Conservation (phyloP, 176 grass and related monocot genomes). For the Puya raimondii region DNA sequence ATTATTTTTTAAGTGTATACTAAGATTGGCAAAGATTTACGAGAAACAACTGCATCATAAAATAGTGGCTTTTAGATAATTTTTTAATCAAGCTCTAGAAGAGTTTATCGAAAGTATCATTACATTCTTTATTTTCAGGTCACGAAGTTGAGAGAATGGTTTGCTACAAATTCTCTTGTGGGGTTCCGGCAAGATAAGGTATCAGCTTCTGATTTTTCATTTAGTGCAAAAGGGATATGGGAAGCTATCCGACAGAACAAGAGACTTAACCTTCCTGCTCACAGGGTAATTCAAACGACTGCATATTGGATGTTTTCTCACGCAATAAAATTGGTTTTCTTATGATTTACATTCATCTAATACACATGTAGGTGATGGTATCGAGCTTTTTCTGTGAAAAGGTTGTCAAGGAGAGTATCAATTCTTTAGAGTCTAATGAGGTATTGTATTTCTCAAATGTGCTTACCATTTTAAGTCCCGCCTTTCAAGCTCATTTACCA, state of each 20-base stretch:
- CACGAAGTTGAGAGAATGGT: slow-evolving; percentile 1
- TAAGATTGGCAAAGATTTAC: too few species aligned
- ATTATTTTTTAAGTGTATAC: too few species aligned
- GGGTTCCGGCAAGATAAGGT: slow-evolving; percentile 10
- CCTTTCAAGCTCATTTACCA: neutral
- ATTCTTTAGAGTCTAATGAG: slow-evolving; percentile 1
- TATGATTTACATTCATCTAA: neutral
- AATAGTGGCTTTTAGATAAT: too few species aligned
- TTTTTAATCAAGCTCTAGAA: too few species aligned
- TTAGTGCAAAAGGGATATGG: neutral
- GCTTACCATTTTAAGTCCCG: too few species aligned
- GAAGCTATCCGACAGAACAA: slow-evolving; percentile 1
- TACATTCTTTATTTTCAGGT: neutral
- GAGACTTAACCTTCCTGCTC: slow-evolving; percentile 9
- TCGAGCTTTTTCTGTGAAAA: neutral
- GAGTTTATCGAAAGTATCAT: neutral
- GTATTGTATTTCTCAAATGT: neutral
- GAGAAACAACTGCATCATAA: too few species aligned
- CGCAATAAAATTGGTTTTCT: too few species aligned
- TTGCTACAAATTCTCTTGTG: neutral
- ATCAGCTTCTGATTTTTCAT: neutral
- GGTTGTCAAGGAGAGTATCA: neutral
- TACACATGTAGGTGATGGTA: neutral
- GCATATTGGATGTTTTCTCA: neutral
- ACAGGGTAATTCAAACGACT: slow-evolving; percentile 2